phyloP scores from a whole-genome alignment of 371 early-diverging fungal genomes.

The Entomophthora muscae region DNA sequence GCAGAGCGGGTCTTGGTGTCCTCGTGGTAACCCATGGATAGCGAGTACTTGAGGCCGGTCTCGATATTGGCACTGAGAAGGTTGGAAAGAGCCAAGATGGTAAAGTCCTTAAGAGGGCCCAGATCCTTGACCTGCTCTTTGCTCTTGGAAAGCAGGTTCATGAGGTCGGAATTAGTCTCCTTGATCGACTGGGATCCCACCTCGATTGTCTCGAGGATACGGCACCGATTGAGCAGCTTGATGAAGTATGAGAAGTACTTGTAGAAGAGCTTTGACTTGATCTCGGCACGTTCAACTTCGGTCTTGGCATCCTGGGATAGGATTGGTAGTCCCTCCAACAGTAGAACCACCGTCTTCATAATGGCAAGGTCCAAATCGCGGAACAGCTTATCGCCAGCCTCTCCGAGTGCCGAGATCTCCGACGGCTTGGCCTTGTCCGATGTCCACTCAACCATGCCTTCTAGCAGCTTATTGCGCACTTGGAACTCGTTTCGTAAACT shows the following conservation, averaged over 20 bases:
- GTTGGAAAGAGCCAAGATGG: constrained; percentile 75
- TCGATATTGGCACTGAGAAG: constrained; percentile 81
- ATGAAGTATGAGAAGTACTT: constrained; percentile 80
- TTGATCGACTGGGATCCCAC: constrained; percentile 13
- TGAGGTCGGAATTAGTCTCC: constrained; percentile 19
- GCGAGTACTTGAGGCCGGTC: constrained; percentile 70
- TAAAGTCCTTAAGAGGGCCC: constrained; percentile 55
- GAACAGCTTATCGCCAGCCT: constrained; percentile 36
- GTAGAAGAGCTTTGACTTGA: constrained; percentile 62
- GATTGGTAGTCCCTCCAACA: constrained; percentile 65
- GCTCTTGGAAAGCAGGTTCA: constrained; percentile 22
- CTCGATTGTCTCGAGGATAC: constrained; percentile 33
- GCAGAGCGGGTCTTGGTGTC: constrained; percentile 71
- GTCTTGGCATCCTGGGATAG: constrained; percentile 50
- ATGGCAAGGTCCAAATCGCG: constrained; percentile 66
- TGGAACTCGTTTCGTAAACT: constrained; percentile 72
- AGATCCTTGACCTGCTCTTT: constrained; percentile 41
- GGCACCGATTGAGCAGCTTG: constrained; percentile 64
- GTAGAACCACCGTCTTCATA: constrained; percentile 60
- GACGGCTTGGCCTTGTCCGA: constrained; percentile 40
- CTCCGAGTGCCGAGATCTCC: constrained; percentile 15
- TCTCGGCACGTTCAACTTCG: constrained; percentile 40
- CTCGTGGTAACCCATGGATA: constrained; percentile 84
- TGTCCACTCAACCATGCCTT: constrained; percentile 74
- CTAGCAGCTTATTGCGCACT: constrained; percentile 63